Base-by-base conservation (phyloP, 495 filamentous ascomycete species). In the Aspergillus panamensis region DNA sequence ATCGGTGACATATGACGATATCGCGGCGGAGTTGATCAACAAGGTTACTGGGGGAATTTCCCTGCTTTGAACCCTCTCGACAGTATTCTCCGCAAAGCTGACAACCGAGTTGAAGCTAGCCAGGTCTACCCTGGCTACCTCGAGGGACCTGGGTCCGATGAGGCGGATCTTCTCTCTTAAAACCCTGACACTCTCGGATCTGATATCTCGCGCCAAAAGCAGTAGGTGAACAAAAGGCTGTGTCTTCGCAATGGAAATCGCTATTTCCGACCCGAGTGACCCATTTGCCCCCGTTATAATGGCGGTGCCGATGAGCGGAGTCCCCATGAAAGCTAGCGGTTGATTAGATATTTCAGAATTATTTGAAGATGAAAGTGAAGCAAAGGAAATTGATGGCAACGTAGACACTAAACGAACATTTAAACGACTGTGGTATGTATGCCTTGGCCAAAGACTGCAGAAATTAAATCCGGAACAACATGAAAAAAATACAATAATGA, bases 221-320 rank as follows among this genome's bases (percentile, higher is more conserved):
- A 77, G 58, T 16, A 77, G 47, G 53, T 77, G 74, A 1, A 69
- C 67, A 49, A 72, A 73, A 10, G 73, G 72, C 42, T 74, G 71
- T 14, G 68, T 65, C 56, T 72, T 73, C 29, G 73, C 74, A 48
- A 77, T 74, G 30, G 70, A 65, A 33, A 74, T 51, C 39, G 74
- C 73, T 51, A 75, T 71, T 56, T 69, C 70, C 30, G 74, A 74
- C n/a, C 73, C 71, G 29, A 77, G 60, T 2, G 51, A 57, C 12
- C 74, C 74, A 65, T 69, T 73, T 20, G 68, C 73, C n/a, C 72
- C 74, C 31, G 74, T 77, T 39, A 77, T 74, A 31, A 77, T 71
- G 8, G 74, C 74, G 12, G 74, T 77, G 35, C 71, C 73, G 29
- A 64, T 62, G 14, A 77, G 69, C 55, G 73, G 66, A 62, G 68